These are phyloP conservation scores for Penicillium nucicola DNA, from an alignment of 495 filamentous ascomycete genomes.

Conservation along the genomic window DNA sequence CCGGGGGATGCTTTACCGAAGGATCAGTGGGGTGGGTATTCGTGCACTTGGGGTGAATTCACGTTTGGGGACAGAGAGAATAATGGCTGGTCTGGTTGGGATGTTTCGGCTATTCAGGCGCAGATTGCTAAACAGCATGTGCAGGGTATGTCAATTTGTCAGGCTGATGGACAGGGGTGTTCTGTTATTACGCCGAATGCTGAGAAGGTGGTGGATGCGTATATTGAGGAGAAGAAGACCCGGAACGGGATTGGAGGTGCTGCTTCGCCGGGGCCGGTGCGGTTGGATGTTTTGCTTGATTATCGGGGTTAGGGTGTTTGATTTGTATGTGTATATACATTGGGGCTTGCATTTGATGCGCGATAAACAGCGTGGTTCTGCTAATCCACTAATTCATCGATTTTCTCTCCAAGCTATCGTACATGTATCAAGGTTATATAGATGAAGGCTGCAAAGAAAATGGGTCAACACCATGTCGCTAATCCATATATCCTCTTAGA, in stretches of 20 bases:
- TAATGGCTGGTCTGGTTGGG: constrained; percentile 40
- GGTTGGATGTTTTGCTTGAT: constrained; percentile 29
- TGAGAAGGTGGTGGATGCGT: constrained; percentile 30
- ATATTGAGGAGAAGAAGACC: constrained; percentile 24
- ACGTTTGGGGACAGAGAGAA: constrained; percentile 36
- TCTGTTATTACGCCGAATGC: constrained; percentile 33
- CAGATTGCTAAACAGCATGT: constrained; percentile 30
- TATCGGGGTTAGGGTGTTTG: constrained; percentile 21
- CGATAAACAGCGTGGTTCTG: neutral
- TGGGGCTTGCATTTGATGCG: neutral
- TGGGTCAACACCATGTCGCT: no score
- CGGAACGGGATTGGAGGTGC: constrained; percentile 37
- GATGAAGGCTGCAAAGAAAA: no score
- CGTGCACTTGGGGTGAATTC: constrained; percentile 47
- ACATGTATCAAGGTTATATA: no score
- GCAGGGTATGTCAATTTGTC: constrained; percentile 38
- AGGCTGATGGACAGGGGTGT: constrained; percentile 25
- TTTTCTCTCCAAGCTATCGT: no score
- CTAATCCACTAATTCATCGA: no score
- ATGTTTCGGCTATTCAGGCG: constrained; percentile 47
- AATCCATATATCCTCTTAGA: no score
- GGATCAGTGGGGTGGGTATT: constrained; percentile 36
- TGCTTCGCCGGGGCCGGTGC: constrained; percentile 26
- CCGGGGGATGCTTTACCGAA: constrained; percentile 31
- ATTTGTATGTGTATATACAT: neutral